A percentile compares a stretch with the other conserved stretches of the same genome.
Evolutionary conservation across 495 filamentous ascomycete species (phyloP).

Genomic region (Amniculicola lignicola): DNA sequence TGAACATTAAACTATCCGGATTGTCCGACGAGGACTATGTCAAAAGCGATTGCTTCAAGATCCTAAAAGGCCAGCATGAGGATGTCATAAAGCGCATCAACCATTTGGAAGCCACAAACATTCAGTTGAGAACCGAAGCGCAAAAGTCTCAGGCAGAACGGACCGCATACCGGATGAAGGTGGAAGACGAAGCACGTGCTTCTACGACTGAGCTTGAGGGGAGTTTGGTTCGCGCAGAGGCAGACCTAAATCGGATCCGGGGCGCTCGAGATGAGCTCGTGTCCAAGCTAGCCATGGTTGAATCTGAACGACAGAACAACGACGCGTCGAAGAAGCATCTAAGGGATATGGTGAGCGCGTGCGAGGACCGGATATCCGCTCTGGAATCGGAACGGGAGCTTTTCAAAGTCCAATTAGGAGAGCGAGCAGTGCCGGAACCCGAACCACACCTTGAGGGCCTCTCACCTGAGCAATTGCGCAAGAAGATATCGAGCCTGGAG

Average conservation of each 20-base stretch:
- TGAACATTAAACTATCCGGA: conserved; percentile 61
- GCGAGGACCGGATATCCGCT: conserved; percentile 69
- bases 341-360: conserved; percentile 72
- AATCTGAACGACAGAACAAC: conserved; percentile 73
- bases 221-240: conserved; percentile 75
- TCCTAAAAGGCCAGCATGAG: conserved; percentile 82
- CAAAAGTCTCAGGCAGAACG: conserved; percentile 81
- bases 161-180: conserved; percentile 69
- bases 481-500: conserved; percentile 68
- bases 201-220: conserved; percentile 71
- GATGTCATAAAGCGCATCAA: conserved; percentile 90
- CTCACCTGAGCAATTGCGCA: conserved; percentile 64
- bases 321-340: conserved; percentile 62
- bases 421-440: conserved; percentile 36
- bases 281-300: conserved; percentile 77
- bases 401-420: conserved; percentile 54
- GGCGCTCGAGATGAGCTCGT: conserved; percentile 76
- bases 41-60: conserved; percentile 87
- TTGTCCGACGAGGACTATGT: conserved; percentile 91
- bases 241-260: conserved; percentile 79
- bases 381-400: conserved; percentile 79
- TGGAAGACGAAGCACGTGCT: conserved; percentile 73
- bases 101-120: conserved; percentile 83
- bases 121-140: conserved; percentile 77
- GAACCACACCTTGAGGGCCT: conserved; percentile 47